Conservation (phyloP, 176 grass and related monocot species). For the Ensete ventricosum region DNA sequence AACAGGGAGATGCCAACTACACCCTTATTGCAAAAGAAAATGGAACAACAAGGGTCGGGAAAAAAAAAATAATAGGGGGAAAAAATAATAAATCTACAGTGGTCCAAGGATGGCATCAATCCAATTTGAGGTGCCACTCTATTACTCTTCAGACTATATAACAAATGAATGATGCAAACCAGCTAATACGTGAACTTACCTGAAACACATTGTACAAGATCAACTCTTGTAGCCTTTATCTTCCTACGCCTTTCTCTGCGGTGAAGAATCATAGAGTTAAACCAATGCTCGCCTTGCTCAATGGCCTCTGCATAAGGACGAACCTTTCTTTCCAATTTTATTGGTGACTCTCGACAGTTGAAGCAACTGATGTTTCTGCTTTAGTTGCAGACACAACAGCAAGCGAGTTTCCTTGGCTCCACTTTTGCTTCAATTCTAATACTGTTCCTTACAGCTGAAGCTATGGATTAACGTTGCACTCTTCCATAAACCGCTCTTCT, state of each 20-base stretch:
- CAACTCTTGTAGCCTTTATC: background rate
- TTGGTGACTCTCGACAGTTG: background rate
- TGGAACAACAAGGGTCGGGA: background rate
- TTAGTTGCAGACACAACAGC: background rate
- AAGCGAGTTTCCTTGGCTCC: conserved; percentile 1
- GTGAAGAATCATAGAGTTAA: background rate
- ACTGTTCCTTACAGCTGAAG: background rate
- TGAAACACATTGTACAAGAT: background rate
- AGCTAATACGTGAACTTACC: background rate
- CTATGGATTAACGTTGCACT: conserved; percentile 74
- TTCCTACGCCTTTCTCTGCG: too few relatives aligned
- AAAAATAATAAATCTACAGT: conserved; percentile 14
- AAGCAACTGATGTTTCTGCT: background rate
- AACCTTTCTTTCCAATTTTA: background rate
- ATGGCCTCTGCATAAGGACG: background rate
- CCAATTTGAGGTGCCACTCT: conserved; percentile 3
- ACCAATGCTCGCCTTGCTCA: background rate
- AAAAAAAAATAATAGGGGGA: background rate
- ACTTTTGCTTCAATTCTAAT: background rate
- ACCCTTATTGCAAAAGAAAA: conserved; percentile 10
- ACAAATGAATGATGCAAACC: conserved; percentile 17
- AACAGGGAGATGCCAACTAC: background rate
- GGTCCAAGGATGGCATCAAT: background rate
- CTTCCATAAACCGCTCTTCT: conserved; percentile 49
- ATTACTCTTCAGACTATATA: conserved; percentile 5